Base-by-base conservation (phyloP, 108 stramenopile genomes). In the Skeletonema costatum region DNA sequence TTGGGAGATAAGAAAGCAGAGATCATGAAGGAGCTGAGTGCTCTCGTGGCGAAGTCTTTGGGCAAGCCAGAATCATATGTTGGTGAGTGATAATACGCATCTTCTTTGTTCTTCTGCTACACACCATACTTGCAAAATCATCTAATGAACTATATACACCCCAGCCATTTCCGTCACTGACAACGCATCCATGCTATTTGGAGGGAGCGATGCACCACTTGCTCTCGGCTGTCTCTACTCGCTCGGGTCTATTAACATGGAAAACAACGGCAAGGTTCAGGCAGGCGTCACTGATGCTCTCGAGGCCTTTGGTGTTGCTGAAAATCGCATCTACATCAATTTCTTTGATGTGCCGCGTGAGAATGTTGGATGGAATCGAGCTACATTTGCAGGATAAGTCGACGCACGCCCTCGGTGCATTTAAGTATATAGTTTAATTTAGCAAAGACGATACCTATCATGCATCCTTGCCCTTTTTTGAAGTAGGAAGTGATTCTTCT, bases 341-440 rank as follows among this genome's bases (percentile, higher is more conserved):
- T 94, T 90, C 74, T 92, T 90, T 58, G 93, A 94, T 73, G 83
- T 94, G 81, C 88, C 88, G 2, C 72, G 93, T n/a, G 89, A 83
- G 32, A 89, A 88, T 65, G 88, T 91, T 68, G 93, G 93, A 60
- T 94, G 93, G 93, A 89, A 85, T 62, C 78, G 89, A 31, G 59
- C 75, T 10, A 93, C 93, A 19, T 93, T 93, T 89, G 93, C 86
- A 39, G 93, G 93, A 30, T 93, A 74, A 25, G 25, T 25, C 0
- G 62, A 30, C 44, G 16, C n/a, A 25, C 25, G 0, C 42, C 4
- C 14, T 4, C n/a, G 44, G 44, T 3, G 3, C 44, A 46, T 3
- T n/a, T 46, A 36, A 36, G 35, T 36, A 41, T 41, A 36, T 65
- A 35, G 35, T 16, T 65, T 32, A 35, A 30, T 25, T 35, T 11